Evolutionary conservation across 768 basidiomycete genomes (phyloP).

Genomic region (Mycena olivaceomarginata): DNA sequence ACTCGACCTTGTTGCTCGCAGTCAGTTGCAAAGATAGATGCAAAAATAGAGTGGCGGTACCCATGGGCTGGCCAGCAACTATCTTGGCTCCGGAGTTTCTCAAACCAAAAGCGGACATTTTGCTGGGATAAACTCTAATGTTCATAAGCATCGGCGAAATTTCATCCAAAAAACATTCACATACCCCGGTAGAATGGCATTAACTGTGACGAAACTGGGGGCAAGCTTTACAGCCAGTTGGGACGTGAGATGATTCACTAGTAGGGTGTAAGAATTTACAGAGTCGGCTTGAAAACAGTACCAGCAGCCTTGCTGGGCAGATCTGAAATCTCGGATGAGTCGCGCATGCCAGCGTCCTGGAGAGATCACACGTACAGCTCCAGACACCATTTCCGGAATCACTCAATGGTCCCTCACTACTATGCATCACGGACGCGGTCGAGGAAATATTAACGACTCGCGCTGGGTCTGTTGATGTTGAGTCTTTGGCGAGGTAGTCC

Average conservation of each 20-base stretch:
- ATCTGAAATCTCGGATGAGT: slow-evolving; percentile 63
- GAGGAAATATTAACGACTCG: slow-evolving; percentile 92
- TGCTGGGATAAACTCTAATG: slow-evolving; percentile 83
- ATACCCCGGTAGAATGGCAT: slow-evolving; percentile 90
- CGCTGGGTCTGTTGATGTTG: slow-evolving; percentile 78
- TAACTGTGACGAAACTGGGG: slow-evolving; percentile 82
- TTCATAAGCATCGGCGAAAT: too few species aligned
- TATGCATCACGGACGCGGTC: slow-evolving; percentile 72
- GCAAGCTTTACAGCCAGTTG: slow-evolving; percentile 81
- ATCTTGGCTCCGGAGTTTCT: slow-evolving; percentile 74
- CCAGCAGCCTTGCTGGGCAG: slow-evolving; percentile 90
- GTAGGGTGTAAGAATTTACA: neutral
- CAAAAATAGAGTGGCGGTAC: slow-evolving; percentile 30
- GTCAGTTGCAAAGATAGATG: slow-evolving; percentile 1
- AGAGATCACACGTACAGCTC: slow-evolving; percentile 77
- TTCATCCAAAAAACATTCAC: slow-evolving; percentile 18
- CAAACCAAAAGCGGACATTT: slow-evolving; percentile 88
- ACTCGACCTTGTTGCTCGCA: slow-evolving; percentile 71
- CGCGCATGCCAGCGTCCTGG: too few species aligned
- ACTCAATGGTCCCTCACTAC: slow-evolving; percentile 71
- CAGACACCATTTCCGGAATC: slow-evolving; percentile 79
- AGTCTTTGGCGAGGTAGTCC: slow-evolving; percentile 78
- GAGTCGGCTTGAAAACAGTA: slow-evolving; percentile 46
- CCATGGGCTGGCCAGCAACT: slow-evolving; percentile 76
- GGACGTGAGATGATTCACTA: slow-evolving; percentile 88